phyloP scores from a whole-genome alignment of 2,329 filamentous ascomycete genomes.

The Talaromyces sp. region DNA sequence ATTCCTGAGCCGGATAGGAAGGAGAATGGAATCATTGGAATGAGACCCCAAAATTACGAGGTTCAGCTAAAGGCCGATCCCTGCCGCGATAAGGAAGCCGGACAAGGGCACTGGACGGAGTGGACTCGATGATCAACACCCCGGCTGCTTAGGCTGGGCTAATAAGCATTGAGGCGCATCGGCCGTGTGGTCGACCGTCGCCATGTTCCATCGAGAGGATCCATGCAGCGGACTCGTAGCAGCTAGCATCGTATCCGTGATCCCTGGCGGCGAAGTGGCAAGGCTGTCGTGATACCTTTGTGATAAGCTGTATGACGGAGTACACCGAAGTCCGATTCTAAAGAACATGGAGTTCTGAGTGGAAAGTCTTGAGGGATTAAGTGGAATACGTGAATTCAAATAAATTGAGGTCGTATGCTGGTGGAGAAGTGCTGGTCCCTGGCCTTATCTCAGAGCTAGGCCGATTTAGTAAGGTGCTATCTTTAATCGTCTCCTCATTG shows the following conservation, averaged over 20 bases:
- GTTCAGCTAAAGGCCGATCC: not conserved
- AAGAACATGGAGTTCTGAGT: not conserved
- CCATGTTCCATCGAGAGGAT: not conserved
- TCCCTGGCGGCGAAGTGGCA: not conserved
- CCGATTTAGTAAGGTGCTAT: constrained; percentile 2
- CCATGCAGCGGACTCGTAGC: not conserved
- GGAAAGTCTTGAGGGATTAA: not conserved
- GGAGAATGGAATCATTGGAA: not conserved
- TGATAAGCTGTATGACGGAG: not conserved
- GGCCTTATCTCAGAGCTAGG: not conserved
- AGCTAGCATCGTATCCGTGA: not conserved
- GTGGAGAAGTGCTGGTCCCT: not conserved
- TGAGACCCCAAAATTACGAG: not conserved
- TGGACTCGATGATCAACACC: not conserved
- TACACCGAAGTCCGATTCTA: not conserved
- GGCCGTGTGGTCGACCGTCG: not conserved
- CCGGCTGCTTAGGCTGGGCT: not conserved
- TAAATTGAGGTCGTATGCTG: constrained; percentile 2
- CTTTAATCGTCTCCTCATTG: not conserved
- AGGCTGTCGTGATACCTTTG: not conserved
- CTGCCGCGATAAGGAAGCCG: constrained; percentile 1
- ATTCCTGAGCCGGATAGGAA: not conserved
- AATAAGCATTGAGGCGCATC: constrained; percentile 4
- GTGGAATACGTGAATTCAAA: not conserved
- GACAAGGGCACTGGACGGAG: not conserved